Evolutionary conservation across 2,329 filamentous ascomycete genomes (phyloP).

Genomic region (Biscogniauxia marginata): DNA sequence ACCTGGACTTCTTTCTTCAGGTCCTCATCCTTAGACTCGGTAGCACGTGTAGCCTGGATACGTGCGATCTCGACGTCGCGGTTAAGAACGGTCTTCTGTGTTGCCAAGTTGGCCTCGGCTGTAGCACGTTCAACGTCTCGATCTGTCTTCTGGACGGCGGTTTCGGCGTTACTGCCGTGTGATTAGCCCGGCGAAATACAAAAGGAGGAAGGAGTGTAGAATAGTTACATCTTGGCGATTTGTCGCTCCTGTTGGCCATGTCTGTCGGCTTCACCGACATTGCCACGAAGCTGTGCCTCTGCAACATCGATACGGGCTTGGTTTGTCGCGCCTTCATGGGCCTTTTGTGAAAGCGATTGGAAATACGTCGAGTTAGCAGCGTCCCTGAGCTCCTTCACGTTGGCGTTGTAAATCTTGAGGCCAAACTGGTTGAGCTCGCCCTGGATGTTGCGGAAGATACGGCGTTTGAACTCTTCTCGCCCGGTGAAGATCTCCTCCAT

Average conservation of each 20-base stretch:
- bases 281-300: constrained; percentile 63
- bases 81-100: constrained; percentile 68
- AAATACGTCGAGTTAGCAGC: constrained; percentile 82
- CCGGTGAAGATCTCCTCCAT: constrained; percentile 88
- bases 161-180: constrained; percentile 52
- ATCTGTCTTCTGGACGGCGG: constrained; percentile 80
- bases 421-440: constrained; percentile 79
- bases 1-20: constrained; percentile 75
- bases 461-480: constrained; percentile 72
- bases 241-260: constrained; percentile 80
- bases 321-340: constrained; percentile 81
- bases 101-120: constrained; percentile 74
- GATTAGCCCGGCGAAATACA: background rate
- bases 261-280: constrained; percentile 75
- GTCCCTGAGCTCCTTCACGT: constrained; percentile 84
- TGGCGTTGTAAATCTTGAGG: constrained; percentile 70
- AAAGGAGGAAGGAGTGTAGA: background rate
- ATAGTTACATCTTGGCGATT: constrained; percentile 69
- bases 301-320: constrained; percentile 69
- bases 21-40: constrained; percentile 76
- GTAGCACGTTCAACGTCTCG: constrained; percentile 77
- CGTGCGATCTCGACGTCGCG: constrained; percentile 74
- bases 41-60: constrained; percentile 69
- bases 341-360: constrained; percentile 75
- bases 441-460: constrained; percentile 74